Evolutionary conservation across 805 yeast genomes (phyloP), one percentile per base, ranked within the genome.

Genomic region (Candida nanaspora): DNA sequence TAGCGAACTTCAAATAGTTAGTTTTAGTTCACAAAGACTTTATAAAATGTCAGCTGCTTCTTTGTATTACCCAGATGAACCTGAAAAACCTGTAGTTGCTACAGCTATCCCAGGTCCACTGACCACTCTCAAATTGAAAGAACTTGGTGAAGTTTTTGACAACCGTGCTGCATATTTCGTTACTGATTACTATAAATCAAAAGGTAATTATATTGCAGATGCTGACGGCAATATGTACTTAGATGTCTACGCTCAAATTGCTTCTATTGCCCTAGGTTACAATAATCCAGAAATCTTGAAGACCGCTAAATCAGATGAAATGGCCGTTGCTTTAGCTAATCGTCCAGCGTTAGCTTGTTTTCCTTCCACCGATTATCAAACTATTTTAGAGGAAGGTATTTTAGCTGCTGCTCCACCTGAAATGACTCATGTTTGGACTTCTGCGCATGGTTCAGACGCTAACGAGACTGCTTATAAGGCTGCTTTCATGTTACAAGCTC

Each of bases 381-480:
- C 63, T 11, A 69, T 77, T 20, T 59, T 79, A 48, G 57, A 63
- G 35, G 71, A 73, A 16, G 60, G 60, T 37, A 63, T 79, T 34
- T 63, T 80, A 47, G 72, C 77, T 21, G 81, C 78, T 39, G 85
- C 86, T 29, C 86, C 86, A 41, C 69, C 72, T 41, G 84, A 84
- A 11, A 70, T 74, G 57, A 58, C 62, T 41, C 66, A 70, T 46
- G 76, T 80, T 18, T 78, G 84, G 80, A 76, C 84, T 15, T 81
- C 82, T 8, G 67, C 77, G 38, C 69, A 80, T 15, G 86, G 86
- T 37, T 78, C 86, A 2, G 79, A 75, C 57, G 86, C 86, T 40
- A 80, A 80, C 49, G 86, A 80, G 56, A 69, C 79, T 44, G 86
- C 86, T 1, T 78, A 69, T 61, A 80, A 80, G 51, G 86, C 86